Evolutionary conservation across 2,329 filamentous ascomycete genomes (phyloP).

Genomic region (Diaporthe sp.): DNA sequence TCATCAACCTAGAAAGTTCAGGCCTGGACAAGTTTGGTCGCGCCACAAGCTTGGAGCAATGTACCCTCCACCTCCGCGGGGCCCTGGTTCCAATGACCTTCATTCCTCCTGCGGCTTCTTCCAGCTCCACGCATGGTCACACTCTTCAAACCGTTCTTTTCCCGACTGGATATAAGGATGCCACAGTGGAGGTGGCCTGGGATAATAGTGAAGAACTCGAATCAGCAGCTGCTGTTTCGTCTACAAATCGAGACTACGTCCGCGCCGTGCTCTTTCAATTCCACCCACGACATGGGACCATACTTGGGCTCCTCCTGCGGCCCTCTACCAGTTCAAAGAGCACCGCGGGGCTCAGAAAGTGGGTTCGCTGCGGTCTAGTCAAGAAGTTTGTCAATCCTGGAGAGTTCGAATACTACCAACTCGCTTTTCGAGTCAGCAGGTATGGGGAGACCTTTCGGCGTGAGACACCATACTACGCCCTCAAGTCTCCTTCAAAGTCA

Average conservation of each 20-base stretch:
- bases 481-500: neutral
- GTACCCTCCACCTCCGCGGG: conserved; percentile 12
- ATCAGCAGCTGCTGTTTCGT: neutral
- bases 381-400: neutral
- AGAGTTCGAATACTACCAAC: neutral
- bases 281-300: neutral
- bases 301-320: neutral
- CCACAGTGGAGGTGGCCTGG: neutral
- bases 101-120: neutral
- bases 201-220: neutral
- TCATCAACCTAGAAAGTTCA: neutral
- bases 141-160: neutral
- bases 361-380: neutral
- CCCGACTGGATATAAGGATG: neutral
- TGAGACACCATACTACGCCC: neutral
- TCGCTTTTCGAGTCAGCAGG: neutral
- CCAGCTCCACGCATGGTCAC: neutral
- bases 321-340: neutral
- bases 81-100: neutral
- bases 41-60: neutral
- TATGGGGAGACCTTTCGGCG: neutral
- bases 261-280: neutral
- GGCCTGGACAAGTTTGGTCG: conserved; percentile 11
- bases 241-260: neutral
- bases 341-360: neutral